phyloP scores from a whole-genome alignment of 768 basidiomycete genomes.

The Lyophyllum decastes region DNA sequence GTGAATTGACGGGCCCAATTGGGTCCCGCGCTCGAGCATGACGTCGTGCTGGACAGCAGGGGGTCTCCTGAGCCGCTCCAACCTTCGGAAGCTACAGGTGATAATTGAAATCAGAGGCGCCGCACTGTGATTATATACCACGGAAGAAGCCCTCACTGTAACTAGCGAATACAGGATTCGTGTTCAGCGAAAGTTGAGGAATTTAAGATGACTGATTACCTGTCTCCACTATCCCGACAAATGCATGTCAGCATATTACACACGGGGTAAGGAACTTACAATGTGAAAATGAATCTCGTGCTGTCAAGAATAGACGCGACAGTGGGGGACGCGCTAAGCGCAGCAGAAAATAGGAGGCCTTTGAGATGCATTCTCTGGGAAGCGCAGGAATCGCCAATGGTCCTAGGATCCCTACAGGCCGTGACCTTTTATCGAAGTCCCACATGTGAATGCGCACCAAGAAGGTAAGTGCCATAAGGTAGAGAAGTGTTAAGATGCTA shows the following conservation, averaged over 20 bases:
- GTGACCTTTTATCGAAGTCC: not conserved
- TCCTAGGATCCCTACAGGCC: not conserved
- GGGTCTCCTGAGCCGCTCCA: slow-evolving; percentile 21
- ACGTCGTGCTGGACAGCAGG: slow-evolving; percentile 7
- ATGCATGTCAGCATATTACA: not conserved
- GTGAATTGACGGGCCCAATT: slow-evolving; percentile 22
- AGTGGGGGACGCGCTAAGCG: not conserved
- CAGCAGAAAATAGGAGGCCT: not conserved
- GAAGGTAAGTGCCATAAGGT: not conserved
- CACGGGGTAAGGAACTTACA: slow-evolving; percentile 5
- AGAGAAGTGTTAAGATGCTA: not conserved
- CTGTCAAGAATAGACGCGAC: slow-evolving; percentile 8
- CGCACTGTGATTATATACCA: too few species aligned
- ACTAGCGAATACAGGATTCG: not conserved
- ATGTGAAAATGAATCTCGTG: slow-evolving; percentile 16
- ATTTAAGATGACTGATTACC: not conserved
- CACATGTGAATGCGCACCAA: not conserved
- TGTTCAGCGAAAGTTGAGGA: not conserved
- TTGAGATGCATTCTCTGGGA: not conserved
- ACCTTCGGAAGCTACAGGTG: slow-evolving; percentile 19
- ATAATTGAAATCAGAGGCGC: not conserved
- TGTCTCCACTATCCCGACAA: slow-evolving; percentile 12
- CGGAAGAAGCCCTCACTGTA: slow-evolving; percentile 9
- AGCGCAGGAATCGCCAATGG: not conserved
- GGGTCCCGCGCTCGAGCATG: slow-evolving; percentile 22